These are phyloP conservation scores for Physaria fendleri DNA, from an alignment of 345 rosid genomes.

Conservation along the genomic window DNA sequence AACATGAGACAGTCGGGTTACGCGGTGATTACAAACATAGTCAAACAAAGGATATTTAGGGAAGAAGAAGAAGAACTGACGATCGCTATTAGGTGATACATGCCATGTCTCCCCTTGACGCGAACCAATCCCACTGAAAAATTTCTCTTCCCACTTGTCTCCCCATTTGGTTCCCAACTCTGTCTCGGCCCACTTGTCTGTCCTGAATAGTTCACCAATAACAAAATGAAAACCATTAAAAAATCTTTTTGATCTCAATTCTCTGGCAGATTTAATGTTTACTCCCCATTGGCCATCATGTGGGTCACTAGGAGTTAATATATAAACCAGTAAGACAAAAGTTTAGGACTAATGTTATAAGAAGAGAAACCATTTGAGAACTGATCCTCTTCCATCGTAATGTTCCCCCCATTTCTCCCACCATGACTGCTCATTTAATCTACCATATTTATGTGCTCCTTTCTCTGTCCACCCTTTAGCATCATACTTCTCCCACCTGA, in stretches of 20 bases:
- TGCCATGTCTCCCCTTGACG: slow-evolving; percentile 99
- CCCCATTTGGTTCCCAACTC: slow-evolving; percentile 99
- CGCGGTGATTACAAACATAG: not conserved
- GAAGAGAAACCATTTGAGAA: slow-evolving; percentile 78
- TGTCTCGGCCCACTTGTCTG: slow-evolving; percentile 99
- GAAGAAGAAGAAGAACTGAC: slow-evolving; percentile 37
- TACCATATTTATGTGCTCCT: slow-evolving; percentile 96
- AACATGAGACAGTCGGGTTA: not conserved
- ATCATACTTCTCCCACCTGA: slow-evolving; percentile 99
- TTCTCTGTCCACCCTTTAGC: slow-evolving; percentile 99
- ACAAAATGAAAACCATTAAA: slow-evolving; percentile 10
- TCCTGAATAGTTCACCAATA: slow-evolving; percentile 56
- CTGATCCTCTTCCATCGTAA: slow-evolving; percentile 97
- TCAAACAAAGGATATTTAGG: not conserved
- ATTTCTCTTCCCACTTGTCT: slow-evolving; percentile 99
- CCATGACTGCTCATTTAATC: slow-evolving; percentile 96
- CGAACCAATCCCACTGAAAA: slow-evolving; percentile 89
- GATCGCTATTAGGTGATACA: slow-evolving; percentile 71
- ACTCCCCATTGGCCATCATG: not conserved
- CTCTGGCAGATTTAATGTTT: not conserved
- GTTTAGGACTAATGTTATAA: not conserved
- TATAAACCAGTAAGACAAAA: not conserved
- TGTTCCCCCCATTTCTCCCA: slow-evolving; percentile 99
- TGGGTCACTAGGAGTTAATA: not conserved
- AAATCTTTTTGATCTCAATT: not conserved